Percentiles rank a stretch among this genome's conserved stretches.
phyloP scores from a whole-genome alignment of 1,284 basidiomycete genomes.

The Kalmanozyma brasiliensis region DNA sequence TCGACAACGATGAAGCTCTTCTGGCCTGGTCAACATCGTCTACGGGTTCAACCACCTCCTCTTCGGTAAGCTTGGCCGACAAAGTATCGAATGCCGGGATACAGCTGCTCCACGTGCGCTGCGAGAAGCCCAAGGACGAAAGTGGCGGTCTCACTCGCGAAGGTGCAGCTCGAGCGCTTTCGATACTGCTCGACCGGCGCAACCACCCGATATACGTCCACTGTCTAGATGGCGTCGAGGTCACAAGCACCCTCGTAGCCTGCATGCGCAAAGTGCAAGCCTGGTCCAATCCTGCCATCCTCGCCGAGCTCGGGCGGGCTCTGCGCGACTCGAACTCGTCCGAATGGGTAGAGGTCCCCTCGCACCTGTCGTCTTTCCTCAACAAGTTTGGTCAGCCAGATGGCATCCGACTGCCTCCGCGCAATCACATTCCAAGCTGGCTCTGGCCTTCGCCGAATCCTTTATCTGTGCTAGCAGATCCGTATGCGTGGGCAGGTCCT shows the following conservation, averaged over 20 bases:
- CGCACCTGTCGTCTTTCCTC: constrained; percentile 55
- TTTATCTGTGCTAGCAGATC: constrained; percentile 32
- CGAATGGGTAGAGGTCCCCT: constrained; percentile 50
- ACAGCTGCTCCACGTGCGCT: constrained; percentile 56
- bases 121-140: constrained; percentile 66
- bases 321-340: constrained; percentile 52
- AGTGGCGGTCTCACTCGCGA: constrained; percentile 60
- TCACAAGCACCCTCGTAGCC: constrained; percentile 59
- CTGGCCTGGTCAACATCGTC: constrained; percentile 43
- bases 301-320: constrained; percentile 55
- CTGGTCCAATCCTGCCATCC: constrained; percentile 52
- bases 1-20: constrained; percentile 51
- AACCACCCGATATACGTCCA: constrained; percentile 65
- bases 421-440: constrained; percentile 55
- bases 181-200: constrained; percentile 53
- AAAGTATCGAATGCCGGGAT: constrained; percentile 17
- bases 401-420: constrained; percentile 52
- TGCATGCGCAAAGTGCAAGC: constrained; percentile 64
- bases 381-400: constrained; percentile 62
- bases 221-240: constrained; percentile 64
- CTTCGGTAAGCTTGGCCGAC: neutral
- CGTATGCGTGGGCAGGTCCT: constrained; percentile 31
- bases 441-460: constrained; percentile 52
- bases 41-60: constrained; percentile 4
- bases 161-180: constrained; percentile 55